A percentile compares a stretch with the other conserved stretches of the same genome.
Conservation (phyloP, 176 grass and related monocot species). For the Hordeum marinum region DNA sequence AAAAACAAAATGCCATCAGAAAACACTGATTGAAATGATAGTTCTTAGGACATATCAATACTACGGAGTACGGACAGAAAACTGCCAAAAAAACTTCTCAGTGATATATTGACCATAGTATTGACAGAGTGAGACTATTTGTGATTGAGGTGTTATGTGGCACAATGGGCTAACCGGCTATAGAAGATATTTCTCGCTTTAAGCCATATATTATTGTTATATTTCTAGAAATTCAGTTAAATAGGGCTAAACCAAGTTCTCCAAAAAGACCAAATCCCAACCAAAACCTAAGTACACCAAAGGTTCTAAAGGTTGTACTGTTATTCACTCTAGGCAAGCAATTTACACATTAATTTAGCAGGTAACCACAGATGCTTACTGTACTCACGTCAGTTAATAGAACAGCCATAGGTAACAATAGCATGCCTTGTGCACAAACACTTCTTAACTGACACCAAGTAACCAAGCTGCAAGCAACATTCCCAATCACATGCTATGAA, state of each 20-base stretch:
- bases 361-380: background rate
- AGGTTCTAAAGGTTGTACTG: background rate
- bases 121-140: background rate
- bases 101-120: background rate
- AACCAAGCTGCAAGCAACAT: background rate
- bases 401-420: background rate
- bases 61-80: background rate
- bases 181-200: background rate
- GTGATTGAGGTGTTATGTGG: background rate
- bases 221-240: background rate
- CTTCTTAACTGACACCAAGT: background rate
- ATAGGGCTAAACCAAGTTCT: background rate
- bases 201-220: background rate
- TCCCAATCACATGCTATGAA: background rate
- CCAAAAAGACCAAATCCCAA: background rate
- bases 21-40: background rate
- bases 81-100: background rate
- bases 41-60: background rate
- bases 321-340: background rate
- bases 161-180: background rate
- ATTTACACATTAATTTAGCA: background rate
- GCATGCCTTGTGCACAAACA: background rate
- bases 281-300: background rate
- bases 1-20: background rate
- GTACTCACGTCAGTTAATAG: background rate